Evolutionary conservation across 805 yeast genomes (phyloP), one percentile per base, ranked within the genome.

Genomic region (Candida golubevii): DNA sequence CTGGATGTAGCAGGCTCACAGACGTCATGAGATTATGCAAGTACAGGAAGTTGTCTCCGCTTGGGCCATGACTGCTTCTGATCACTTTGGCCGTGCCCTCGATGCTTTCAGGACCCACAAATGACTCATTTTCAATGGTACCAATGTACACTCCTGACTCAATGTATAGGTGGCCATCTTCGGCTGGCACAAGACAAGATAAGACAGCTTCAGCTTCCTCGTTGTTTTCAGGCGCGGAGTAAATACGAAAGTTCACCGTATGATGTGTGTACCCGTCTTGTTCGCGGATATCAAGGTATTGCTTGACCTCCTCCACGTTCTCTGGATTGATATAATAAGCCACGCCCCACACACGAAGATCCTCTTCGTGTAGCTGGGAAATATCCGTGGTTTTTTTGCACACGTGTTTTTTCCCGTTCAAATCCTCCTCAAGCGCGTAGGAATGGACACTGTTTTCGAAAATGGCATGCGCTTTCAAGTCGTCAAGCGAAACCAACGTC

Each of bases 231-330:
- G 49, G 54, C 10, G 42, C 37, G 10, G 48, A 49, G 12, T 71
- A 65, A 9, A 85, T 67, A 50, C 75, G 74, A 57, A 88, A 87
- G 6, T 79, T 79, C 3, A 88, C 82, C 18, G 71, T 63, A 50
- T 85, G 88, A 2, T 79, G 69, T 0, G 88, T 71, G 62, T 90
- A 90, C 0, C 97, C 98, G 57, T 88, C 89, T 61, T 88, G 89
- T 55, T 90, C 98, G 44, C 98, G 71, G 11, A 79, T 73, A 54
- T 90, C 95, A 39, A 90, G 70, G 53, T 88, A 84, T 12, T 76
- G 82, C 29, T 71, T 69, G 13, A 88, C 93, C 45, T 76, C 75
- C 6, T 62, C 60, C 0, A 83, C 89, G 41, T 77, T 60, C 42
- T 79, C 77, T 0, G 88, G 77, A 4, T 82, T 82, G 7, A 90